These are phyloP conservation scores for Ensete glaucum DNA, from an alignment of 176 grass and related monocot genomes.

Conservation along the genomic window DNA sequence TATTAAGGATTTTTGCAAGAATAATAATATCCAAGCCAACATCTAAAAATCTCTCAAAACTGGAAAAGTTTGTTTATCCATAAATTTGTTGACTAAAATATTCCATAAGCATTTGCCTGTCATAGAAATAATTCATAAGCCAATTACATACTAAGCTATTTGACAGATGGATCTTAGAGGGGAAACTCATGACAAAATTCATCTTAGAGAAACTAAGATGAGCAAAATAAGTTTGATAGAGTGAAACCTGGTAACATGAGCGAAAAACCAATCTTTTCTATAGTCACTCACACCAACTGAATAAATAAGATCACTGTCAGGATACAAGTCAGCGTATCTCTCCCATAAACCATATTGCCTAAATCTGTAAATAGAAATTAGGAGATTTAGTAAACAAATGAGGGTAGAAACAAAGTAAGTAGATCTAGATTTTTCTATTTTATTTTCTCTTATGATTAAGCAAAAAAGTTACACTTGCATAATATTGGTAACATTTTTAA, in stretches of 20 bases:
- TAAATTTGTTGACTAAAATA: too few relatives aligned
- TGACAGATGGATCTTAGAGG: too few relatives aligned
- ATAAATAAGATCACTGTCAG: conserved; percentile 38
- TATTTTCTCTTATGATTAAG: neutral
- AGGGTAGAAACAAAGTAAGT: conserved; percentile 10
- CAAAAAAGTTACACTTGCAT: neutral
- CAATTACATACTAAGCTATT: too few relatives aligned
- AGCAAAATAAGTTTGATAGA: neutral
- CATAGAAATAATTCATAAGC: too few relatives aligned
- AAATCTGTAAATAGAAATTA: conserved; percentile 33
- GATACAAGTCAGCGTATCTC: conserved; percentile 60
- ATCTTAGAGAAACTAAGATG: neutral
- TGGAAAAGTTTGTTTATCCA: too few relatives aligned
- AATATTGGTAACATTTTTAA: neutral
- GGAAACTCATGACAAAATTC: too few relatives aligned
- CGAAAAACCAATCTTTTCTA: conserved; percentile 82
- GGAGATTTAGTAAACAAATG: neutral
- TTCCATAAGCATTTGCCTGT: too few relatives aligned
- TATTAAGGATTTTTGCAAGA: too few relatives aligned
- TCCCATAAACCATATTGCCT: conserved; percentile 88
- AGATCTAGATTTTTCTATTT: neutral
- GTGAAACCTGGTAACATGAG: conserved; percentile 57
- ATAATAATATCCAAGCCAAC: too few relatives aligned
- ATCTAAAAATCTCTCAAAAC: too few relatives aligned
- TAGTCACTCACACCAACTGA: conserved; percentile 38